Evolutionary conservation across 371 early-diverging fungal species (phyloP), one percentile per base, ranked within the genome.

Genomic region (Smittium culicis): DNA sequence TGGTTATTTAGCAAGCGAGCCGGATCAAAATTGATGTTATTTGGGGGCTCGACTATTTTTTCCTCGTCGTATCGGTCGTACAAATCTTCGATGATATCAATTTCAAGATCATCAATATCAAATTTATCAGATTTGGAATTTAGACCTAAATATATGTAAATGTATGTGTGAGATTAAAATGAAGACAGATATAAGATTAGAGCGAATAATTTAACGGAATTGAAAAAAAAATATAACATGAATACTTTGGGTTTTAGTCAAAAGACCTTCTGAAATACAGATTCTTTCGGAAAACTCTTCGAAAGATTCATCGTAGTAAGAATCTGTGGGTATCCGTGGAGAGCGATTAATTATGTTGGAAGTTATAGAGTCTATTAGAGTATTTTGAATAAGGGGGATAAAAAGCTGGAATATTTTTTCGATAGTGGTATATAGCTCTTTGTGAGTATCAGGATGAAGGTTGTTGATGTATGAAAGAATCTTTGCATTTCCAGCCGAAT

Each of bases 401-500:
- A 54, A 54, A n/a, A 17, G 54, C 17, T n/a, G 17, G 17, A 54
- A 54, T n/a, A 54, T n/a, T 54, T 54, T 17, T 54, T 54, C 54
- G n/a, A 54, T 54, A n/a, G 17, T 17, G n/a, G 54, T 54, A n/a
- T 83, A 85, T 60, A 81, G 65, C 3, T 69, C 71, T 0, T 60
- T 57, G 65, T 82, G 68, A 31, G 56, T 65, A 8, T 66, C 33
- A 1, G 82, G 85, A 56, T 85, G 77, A n/a, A 85, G 56, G 68
- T 82, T 85, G 74, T 82, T 84, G 74, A 84, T 83, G 68, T 82
- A 84, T 11, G 82, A 79, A 34, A 64, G 61, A 27, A 77, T 68
- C 1, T 67, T 57, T 28, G 69, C 64, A 20, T 68, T 11, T 31
- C 83, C 79, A 5, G 73, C 72, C 0, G 56, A 54, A 24, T 32